Evolutionary conservation across 2,329 filamentous ascomycete species (phyloP), one percentile per base, ranked within the genome.

Genomic region (Aspergillus pseudonomiae): DNA sequence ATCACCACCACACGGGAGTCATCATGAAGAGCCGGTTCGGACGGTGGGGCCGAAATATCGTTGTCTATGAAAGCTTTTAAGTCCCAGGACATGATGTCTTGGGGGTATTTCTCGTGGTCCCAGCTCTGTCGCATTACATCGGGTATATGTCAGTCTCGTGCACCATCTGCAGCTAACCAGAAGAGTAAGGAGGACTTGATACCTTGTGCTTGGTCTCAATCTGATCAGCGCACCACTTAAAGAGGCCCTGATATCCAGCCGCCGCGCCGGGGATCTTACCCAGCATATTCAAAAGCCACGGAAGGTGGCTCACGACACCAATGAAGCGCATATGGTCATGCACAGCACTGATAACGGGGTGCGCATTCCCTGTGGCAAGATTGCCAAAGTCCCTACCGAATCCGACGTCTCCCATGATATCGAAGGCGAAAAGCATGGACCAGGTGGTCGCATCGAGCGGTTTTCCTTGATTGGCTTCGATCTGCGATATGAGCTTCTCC

Each of bases 401-500:
- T 3, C 75, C 79, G 54, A 81, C 65, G 46, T 81, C 76, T 3
- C 77, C 79, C 79, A 81, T 80, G 16, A 81, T 71, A 21, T 80
- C 79, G 50, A 79, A 79, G 57, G 62, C 74, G 59, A 75, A 74
- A 53, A 77, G 77, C 64, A 73, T 75, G 62, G 77, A 75, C 73
- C 74, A 77, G 4, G 70, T 63, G 0, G 75, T 68, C 4, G 71
- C 69, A 45, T 81, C 48, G 6, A 54, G 5, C 2, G 52, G 32
- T 10, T 54, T 24, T 34, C n/a, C 52, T 24, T 24, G 30, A 10
- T 54, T 54, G 6, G 30, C 32, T 16, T 54, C 30, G 11, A 54
- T 36, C 4, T 36, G 12, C 10, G 52, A 7, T 19, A 26, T 24
- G 6, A 54, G 21, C 19, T 54, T 34, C 6, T 36, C 28, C 3